These are phyloP conservation scores for Artomyces pyxidatus DNA, from an alignment of 768 basidiomycete species.

Conservation along the genomic window DNA sequence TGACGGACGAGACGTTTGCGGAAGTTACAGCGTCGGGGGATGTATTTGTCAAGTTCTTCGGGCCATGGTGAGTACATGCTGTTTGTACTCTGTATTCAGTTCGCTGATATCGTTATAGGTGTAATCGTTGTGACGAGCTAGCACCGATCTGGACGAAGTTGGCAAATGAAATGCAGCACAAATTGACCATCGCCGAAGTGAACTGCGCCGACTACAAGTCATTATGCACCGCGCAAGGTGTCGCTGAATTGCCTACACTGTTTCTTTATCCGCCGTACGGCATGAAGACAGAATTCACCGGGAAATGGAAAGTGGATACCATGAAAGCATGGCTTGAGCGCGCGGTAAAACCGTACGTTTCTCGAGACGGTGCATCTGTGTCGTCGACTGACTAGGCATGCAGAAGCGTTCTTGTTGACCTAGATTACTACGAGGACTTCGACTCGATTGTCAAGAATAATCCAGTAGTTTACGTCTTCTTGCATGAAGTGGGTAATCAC, in stretches of 20 bases:
- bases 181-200: conserved; percentile 75
- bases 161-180: conserved; percentile 58
- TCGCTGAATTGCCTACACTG: conserved; percentile 84
- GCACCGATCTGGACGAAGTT: conserved; percentile 77
- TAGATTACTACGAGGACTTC: conserved; percentile 34
- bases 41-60: conserved; percentile 75
- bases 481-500: conserved; percentile 32
- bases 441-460: conserved; percentile 33
- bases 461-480: conserved; percentile 51
- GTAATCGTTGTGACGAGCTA: conserved; percentile 93
- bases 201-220: conserved; percentile 77
- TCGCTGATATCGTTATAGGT: conserved; percentile 35
- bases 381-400: not conserved
- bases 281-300: conserved; percentile 63
- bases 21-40: conserved; percentile 36
- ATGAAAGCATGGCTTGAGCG: conserved; percentile 70
- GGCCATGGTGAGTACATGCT: conserved; percentile 58
- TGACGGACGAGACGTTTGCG: conserved; percentile 42
- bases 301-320: conserved; percentile 61
- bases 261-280: conserved; percentile 49
- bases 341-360: conserved; percentile 60
- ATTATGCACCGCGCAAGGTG: conserved; percentile 56
- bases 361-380: not conserved
- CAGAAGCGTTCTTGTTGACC: conserved; percentile 30
- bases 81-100: no score